Evolutionary conservation across 108 stramenopile species (phyloP).

Genomic region (Conticribra guillardii): DNA sequence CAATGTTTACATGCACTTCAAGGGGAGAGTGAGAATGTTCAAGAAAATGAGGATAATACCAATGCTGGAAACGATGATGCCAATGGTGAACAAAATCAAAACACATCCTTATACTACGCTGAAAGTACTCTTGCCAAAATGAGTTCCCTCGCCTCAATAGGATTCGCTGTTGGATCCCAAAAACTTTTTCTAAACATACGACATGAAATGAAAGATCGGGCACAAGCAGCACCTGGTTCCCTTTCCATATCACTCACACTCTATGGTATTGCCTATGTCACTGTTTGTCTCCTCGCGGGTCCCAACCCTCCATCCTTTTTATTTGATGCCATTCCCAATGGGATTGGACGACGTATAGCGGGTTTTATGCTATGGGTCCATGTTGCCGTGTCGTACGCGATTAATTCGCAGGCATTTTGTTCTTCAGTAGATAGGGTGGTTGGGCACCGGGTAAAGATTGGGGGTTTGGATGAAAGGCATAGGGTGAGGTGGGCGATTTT

Average conservation of each 20-base stretch:
- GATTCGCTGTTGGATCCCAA: conserved; percentile 77
- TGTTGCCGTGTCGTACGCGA: conserved; percentile 78
- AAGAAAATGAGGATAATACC: not conserved
- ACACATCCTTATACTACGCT: no score
- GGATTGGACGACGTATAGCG: conserved; percentile 50
- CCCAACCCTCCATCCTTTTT: conserved; percentile 69
- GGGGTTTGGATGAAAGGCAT: conserved; percentile 16
- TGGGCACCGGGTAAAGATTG: conserved; percentile 32
- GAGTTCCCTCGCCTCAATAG: conserved; percentile 62
- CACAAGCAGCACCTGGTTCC: conserved; percentile 52
- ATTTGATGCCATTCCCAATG: conserved; percentile 66
- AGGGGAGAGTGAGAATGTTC: not conserved
- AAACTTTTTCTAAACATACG: conserved; percentile 81
- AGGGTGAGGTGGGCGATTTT: conserved; percentile 61
- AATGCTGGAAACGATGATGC: not conserved
- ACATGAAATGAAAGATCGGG: conserved; percentile 61
- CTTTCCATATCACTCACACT: conserved; percentile 52
- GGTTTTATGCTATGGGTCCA: conserved; percentile 75
- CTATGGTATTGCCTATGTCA: conserved; percentile 62
- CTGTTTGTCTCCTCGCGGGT: conserved; percentile 62
- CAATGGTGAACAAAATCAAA: conserved; percentile 5
- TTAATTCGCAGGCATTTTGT: conserved; percentile 80
- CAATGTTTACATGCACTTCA: conserved; percentile 61
- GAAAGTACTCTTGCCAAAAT: conserved; percentile 45
- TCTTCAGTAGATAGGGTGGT: conserved; percentile 67